Percentiles rank a stretch among this genome's conserved stretches.
Evolutionary conservation across 78 protist genomes (phyloP).

Genomic region (Emiliania huxleyi): DNA sequence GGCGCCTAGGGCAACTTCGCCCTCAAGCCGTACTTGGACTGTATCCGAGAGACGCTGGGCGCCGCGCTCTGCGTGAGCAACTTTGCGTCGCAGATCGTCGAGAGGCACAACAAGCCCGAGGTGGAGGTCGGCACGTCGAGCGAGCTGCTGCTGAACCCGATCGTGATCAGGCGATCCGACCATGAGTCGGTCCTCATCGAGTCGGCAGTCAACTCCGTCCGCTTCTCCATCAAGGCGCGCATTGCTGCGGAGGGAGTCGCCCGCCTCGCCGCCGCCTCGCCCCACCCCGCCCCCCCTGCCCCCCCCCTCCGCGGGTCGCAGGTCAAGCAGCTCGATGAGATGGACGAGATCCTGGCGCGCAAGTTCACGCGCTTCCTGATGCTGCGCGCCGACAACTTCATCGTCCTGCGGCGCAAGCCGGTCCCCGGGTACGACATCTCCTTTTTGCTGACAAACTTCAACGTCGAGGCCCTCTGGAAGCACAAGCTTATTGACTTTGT

Average conservation of each 20-base stretch:
- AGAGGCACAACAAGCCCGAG: conserved; percentile 99
- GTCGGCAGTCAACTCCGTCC: conserved; percentile 92
- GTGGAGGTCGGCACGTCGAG: conserved; percentile 77
- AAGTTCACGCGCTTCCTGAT: conserved; percentile 89
- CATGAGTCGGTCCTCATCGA: conserved; percentile 89
- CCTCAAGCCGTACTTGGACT: conserved; percentile 84
- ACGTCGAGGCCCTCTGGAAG: conserved; percentile 90
- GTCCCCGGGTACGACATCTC: conserved; percentile 91
- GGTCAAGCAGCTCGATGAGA: conserved; percentile 88
- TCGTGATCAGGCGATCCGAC: conserved; percentile 84
- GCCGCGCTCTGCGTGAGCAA: conserved; percentile 94
- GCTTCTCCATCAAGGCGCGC: not conserved
- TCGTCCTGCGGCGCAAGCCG: conserved; percentile 90
- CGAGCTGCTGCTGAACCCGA: conserved; percentile 88
- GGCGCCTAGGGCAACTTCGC: not conserved
- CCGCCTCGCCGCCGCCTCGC: too few species aligned
- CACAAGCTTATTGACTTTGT: conserved; percentile 96
- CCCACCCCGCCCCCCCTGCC: too few species aligned
- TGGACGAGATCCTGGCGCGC: conserved; percentile 86
- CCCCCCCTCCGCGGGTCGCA: conserved; percentile 36
- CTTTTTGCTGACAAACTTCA: conserved; percentile 94
- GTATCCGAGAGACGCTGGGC: conserved; percentile 81
- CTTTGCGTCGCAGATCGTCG: conserved; percentile 94
- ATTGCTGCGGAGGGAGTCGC: too few species aligned
- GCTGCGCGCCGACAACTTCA: conserved; percentile 95